Evolutionary conservation across 2,329 filamentous ascomycete species (phyloP).

Genomic region (Penicillium brevicompactum): DNA sequence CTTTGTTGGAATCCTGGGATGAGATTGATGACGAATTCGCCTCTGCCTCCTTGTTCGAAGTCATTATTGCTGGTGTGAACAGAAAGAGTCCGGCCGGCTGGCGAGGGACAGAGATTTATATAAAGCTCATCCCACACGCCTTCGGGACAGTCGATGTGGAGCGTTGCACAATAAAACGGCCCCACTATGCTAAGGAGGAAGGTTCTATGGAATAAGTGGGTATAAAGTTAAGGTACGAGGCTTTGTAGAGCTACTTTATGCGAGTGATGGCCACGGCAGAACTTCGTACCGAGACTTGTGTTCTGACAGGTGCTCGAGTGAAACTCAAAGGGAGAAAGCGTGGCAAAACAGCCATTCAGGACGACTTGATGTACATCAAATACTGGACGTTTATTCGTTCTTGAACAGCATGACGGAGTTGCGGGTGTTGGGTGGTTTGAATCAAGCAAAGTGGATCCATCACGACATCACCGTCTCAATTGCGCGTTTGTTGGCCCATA

Average conservation of each 20-base stretch:
- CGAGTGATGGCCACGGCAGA: neutral
- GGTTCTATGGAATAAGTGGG: neutral
- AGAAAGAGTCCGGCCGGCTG: neutral
- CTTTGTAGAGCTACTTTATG: neutral
- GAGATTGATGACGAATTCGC: constrained; percentile 11
- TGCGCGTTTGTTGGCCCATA: constrained; percentile 3
- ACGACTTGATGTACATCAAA: neutral
- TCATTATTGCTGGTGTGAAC: neutral
- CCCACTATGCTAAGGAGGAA: constrained; percentile 1
- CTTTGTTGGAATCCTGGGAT: constrained; percentile 17
- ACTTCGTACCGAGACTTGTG: neutral
- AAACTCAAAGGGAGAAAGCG: neutral
- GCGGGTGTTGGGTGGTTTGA: neutral
- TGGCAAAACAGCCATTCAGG: neutral
- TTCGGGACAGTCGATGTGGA: neutral
- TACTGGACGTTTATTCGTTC: neutral
- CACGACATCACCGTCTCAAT: constrained; percentile 14
- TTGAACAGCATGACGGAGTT: neutral
- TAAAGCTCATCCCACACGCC: neutral
- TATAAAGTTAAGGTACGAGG: neutral
- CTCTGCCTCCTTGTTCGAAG: constrained; percentile 12
- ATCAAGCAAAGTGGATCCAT: constrained; percentile 1
- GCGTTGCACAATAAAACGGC: constrained; percentile 1
- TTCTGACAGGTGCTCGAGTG: neutral
- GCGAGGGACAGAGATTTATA: neutral